These are phyloP conservation scores for Postia placenta DNA, from an alignment of 768 basidiomycete genomes.

Conservation along the genomic window DNA sequence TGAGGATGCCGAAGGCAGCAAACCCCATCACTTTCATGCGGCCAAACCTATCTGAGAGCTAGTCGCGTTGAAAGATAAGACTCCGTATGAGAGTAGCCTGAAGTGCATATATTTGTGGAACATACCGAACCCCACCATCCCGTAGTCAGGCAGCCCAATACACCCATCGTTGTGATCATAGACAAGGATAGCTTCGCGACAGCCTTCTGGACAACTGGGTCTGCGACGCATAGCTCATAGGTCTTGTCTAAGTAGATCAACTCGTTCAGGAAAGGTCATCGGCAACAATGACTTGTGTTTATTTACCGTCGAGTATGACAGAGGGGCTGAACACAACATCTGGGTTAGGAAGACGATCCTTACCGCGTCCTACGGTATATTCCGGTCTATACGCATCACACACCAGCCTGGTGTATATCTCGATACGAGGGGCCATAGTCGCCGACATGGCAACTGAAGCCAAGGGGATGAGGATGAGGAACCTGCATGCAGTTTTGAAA, in stretches of 20 bases:
- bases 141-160: conserved; percentile 72
- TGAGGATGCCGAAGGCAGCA: conserved; percentile 52
- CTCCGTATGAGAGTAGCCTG: too few relatives aligned
- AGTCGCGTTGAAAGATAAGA: not conserved
- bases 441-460: conserved; percentile 48
- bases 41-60: conserved; percentile 78
- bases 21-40: conserved; percentile 59
- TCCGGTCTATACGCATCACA: conserved; percentile 64
- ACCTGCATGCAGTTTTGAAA: conserved; percentile 34
- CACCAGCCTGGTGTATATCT: conserved; percentile 67
- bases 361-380: not conserved
- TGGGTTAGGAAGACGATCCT: not conserved
- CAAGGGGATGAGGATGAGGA: conserved; percentile 48
- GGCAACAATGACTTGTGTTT: too few relatives aligned
- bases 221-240: conserved; percentile 45
- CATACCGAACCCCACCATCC: conserved; percentile 84
- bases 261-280: too few relatives aligned
- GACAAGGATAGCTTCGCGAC: conserved; percentile 60
- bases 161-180: conserved; percentile 59
- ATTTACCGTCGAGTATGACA: conserved; percentile 1
- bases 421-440: conserved; percentile 63
- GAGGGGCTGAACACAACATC: not conserved
- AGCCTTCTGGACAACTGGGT: conserved; percentile 69
- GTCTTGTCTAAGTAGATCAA: conserved; percentile 3
- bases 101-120: conserved; percentile 7